A percentile compares a stretch with the other conserved stretches of the same genome.
phyloP scores from a whole-genome alignment of 2,329 filamentous ascomycete species.

The Mycosphaerella sp. region DNA sequence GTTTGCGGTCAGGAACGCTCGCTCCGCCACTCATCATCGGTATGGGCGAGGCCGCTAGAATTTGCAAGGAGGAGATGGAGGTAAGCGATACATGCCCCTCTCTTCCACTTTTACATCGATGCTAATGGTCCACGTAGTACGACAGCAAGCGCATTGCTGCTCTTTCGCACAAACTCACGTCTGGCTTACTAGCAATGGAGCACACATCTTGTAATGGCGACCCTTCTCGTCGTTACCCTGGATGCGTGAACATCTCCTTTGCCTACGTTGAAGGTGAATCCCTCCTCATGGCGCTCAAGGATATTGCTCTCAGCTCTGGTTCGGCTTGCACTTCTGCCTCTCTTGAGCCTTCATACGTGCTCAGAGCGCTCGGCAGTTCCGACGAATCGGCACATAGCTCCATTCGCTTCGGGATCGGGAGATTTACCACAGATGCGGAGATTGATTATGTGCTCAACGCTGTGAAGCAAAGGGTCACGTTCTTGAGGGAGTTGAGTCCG shows the following conservation, averaged over 20 bases:
- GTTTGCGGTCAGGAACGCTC: constrained; percentile 86
- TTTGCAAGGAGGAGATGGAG: constrained; percentile 81
- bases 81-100: constrained; percentile 51
- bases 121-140: constrained; percentile 56
- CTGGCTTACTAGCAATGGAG: constrained; percentile 79
- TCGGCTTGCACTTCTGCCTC: constrained; percentile 97
- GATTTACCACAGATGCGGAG: constrained; percentile 90
- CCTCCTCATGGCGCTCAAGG: constrained; percentile 94
- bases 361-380: constrained; percentile 88
- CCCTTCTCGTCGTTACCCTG: constrained; percentile 76
- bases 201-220: constrained; percentile 91
- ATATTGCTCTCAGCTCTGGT: constrained; percentile 92
- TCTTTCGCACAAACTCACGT: constrained; percentile 75
- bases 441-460: constrained; percentile 98
- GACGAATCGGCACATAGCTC: constrained; percentile 97
- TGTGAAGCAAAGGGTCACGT: constrained; percentile 81
- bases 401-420: constrained; percentile 94
- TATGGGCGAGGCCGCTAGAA: constrained; percentile 90
- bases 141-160: constrained; percentile 76
- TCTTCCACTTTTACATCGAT: constrained; percentile 11
- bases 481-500: constrained; percentile 89
- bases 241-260: constrained; percentile 97
- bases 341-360: constrained; percentile 90
- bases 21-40: constrained; percentile 84
- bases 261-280: constrained; percentile 98